Base-by-base conservation (phyloP, 1,284 basidiomycete genomes). In the Cryptococcus hybrid region DNA sequence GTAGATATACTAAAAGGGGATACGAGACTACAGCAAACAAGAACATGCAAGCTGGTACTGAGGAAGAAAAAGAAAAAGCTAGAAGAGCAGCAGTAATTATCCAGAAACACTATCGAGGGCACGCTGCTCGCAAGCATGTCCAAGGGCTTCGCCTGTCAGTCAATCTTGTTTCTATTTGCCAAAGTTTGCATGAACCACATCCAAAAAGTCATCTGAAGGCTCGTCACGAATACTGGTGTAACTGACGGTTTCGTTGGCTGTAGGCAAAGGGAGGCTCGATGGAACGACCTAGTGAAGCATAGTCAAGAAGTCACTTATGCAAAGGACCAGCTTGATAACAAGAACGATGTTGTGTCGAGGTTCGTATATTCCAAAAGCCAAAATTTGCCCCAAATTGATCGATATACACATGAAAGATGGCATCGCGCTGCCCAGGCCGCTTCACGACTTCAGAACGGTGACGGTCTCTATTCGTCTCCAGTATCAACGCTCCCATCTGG, bases 321-420 rank as follows among this genome's bases (percentile, higher is more conserved):
- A 1, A 36, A 58, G 35, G 59, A 61, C 38, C 68, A 70, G 49
- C 53, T 70, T 18, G 61, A 61, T n/a, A 70, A 70, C 49, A 61
- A 65, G 56, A 70, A 71, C 51, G 70, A 71, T 52, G 64, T 68
- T 24, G 47, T 46, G n/a, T 67, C 68, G 7, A 58, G 69, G 66
- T 68, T 7, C 44, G 62, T 56, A 12, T 24, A 36, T 43, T 57
- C 38, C 18, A 30, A 47, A 38, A 18, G 9, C 3, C 8, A 2
- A 35, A 2, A 35, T 3, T 15, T 2, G 24, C 9, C 49, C 12
- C 51, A 8, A 34, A 48, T 24, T 30, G 13, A 53, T 15, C 48
- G 2, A 30, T 43, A 45, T 44, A 15, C 54, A 24, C 24, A 24
- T 43, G 11, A 18, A 47, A 67, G 68, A 47, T 71, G 70, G 70